Conservation (phyloP, 2,329 filamentous ascomycete species). For the Fusarium sp. region DNA sequence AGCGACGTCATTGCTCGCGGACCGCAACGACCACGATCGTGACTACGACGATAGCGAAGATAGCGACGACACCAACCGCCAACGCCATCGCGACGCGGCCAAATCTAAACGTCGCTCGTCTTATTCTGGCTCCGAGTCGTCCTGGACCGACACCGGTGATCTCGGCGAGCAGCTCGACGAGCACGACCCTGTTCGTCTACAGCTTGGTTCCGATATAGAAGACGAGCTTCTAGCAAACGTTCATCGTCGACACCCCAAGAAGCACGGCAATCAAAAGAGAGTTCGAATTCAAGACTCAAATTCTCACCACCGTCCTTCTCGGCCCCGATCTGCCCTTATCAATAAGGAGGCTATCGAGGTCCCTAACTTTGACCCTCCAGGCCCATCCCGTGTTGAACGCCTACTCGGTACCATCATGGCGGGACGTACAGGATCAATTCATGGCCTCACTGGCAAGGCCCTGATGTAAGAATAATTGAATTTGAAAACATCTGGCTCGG, state of each 20-base stretch:
- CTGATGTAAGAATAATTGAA: conserved; percentile 73
- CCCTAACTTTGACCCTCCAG: conserved; percentile 73
- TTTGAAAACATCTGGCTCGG: not conserved
- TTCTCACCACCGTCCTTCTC: conserved; percentile 53
- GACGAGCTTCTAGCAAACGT: conserved; percentile 68
- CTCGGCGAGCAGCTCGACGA: conserved; percentile 90
- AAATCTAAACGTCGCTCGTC: conserved; percentile 47
- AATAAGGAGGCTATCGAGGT: conserved; percentile 86
- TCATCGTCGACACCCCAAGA: conserved; percentile 59
- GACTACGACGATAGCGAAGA: conserved; percentile 55
- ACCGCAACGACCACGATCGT: conserved; percentile 56
- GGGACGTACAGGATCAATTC: conserved; percentile 78
- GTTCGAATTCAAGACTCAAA: conserved; percentile 73
- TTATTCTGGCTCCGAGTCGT: conserved; percentile 72
- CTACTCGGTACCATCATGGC: conserved; percentile 88
- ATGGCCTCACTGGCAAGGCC: conserved; percentile 95
- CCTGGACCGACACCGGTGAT: conserved; percentile 96
- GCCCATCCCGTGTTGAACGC: conserved; percentile 74
- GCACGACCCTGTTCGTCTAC: conserved; percentile 81
- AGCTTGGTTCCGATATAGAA: conserved; percentile 74
- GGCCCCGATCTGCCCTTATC: conserved; percentile 57
- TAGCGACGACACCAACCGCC: conserved; percentile 51
- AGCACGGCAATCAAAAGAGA: conserved; percentile 63
- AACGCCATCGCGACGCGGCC: conserved; percentile 41
- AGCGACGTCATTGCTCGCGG: conserved; percentile 52